These are phyloP conservation scores for Thalassiosira hispida DNA, from an alignment of 352 stramenopile species.

Conservation along the genomic window DNA sequence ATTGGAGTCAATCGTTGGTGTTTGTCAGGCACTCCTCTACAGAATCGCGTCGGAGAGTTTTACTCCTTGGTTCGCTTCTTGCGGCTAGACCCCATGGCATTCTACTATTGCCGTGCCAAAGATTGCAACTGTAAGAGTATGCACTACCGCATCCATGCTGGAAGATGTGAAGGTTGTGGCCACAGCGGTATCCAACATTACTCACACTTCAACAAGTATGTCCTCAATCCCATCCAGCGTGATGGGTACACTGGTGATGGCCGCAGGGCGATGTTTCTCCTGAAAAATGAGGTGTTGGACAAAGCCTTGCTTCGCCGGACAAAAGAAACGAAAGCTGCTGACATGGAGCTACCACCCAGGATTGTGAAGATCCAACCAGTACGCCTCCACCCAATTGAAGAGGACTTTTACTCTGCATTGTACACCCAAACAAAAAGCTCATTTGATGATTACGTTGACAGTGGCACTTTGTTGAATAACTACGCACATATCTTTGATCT, in stretches of 20 bases:
- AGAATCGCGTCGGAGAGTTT: conserved; percentile 90
- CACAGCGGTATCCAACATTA: conserved; percentile 96
- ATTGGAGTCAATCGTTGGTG: conserved; percentile 97
- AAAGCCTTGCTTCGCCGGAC: conserved; percentile 96
- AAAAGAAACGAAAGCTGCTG: conserved; percentile 96
- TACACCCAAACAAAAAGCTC: conserved; percentile 88
- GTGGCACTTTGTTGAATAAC: conserved; percentile 98
- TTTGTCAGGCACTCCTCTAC: conserved; percentile 94
- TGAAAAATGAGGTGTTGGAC: conserved; percentile 93
- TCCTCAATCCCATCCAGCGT: conserved; percentile 98
- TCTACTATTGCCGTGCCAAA: conserved; percentile 94
- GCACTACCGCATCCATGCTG: conserved; percentile 87
- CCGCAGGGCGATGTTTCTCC: conserved; percentile 91
- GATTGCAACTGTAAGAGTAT: conserved; percentile 87
- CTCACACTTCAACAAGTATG: conserved; percentile 97
- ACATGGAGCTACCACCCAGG: conserved; percentile 89
- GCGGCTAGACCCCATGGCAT: conserved; percentile 95
- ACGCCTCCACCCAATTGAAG: conserved; percentile 83
- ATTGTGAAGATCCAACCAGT: conserved; percentile 80
- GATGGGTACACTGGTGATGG: conserved; percentile 88
- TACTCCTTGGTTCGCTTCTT: conserved; percentile 98
- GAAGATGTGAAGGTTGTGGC: conserved; percentile 89
- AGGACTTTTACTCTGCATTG: conserved; percentile 98
- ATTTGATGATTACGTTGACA: conserved; percentile 98
- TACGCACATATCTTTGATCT: conserved; percentile 99